These are phyloP conservation scores for Penicillium pulvis DNA, from an alignment of 495 filamentous ascomycete species.

Conservation along the genomic window DNA sequence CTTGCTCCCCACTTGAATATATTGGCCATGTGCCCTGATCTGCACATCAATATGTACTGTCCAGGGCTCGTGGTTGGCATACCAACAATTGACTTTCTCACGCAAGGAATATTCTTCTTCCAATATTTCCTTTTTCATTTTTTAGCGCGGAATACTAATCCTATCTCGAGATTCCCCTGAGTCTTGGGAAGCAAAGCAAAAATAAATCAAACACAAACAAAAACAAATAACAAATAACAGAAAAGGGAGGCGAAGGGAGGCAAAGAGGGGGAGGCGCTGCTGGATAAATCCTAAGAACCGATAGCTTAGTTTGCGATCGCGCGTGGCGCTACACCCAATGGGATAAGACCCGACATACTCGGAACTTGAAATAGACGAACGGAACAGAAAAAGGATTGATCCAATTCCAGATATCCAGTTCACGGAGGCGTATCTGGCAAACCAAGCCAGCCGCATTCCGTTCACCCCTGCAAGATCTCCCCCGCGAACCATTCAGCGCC, in stretches of 20 bases:
- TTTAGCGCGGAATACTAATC: background rate
- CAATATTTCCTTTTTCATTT: background rate
- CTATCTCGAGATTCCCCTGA: background rate
- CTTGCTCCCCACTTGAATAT: slow-evolving; percentile 10
- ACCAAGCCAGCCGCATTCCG: slow-evolving; percentile 2
- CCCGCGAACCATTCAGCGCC: slow-evolving; percentile 8
- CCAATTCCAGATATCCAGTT: background rate
- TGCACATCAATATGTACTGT: slow-evolving; percentile 14
- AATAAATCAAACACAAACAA: background rate
- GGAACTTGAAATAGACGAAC: background rate
- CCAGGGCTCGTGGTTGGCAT: slow-evolving; percentile 5
- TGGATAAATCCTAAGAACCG: slow-evolving; percentile 11
- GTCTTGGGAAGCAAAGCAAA: background rate
- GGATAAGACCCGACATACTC: background rate
- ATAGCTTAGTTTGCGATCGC: slow-evolving; percentile 21
- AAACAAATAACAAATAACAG: background rate
- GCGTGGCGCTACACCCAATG: slow-evolving; percentile 15
- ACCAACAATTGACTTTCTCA: background rate
- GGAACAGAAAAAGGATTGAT: background rate
- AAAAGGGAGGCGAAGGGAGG: slow-evolving; percentile 2
- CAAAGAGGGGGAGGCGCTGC: slow-evolving; percentile 4
- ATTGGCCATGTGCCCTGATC: slow-evolving; percentile 18
- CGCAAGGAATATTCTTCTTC: background rate
- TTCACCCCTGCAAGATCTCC: slow-evolving; percentile 12
- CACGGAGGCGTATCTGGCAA: background rate